phyloP scores from a whole-genome alignment of 1,139 yeast species.

The Saccharomyces pastorianus region DNA sequence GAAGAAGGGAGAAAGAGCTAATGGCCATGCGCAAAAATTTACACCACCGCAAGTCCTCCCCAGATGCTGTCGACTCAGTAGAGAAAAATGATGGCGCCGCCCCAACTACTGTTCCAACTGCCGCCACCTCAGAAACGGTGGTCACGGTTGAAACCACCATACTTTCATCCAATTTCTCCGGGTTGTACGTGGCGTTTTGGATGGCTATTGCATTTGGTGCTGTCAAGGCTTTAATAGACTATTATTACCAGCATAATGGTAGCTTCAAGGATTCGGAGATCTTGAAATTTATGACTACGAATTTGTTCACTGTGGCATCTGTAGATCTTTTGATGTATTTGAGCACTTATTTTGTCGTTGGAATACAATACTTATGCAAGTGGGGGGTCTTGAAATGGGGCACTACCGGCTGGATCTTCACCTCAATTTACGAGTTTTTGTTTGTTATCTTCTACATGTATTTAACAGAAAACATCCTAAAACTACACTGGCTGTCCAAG shows the following conservation, averaged over 20 bases:
- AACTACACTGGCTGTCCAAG: constrained; percentile 80
- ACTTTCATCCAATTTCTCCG: constrained; percentile 39
- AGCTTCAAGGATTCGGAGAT: constrained; percentile 43
- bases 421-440: constrained; percentile 46
- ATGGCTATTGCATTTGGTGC: constrained; percentile 49
- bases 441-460: constrained; percentile 42
- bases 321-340: constrained; percentile 68
- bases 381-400: constrained; percentile 47
- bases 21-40: constrained; percentile 4
- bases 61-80: constrained; percentile 28
- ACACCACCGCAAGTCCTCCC: constrained; percentile 4
- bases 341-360: constrained; percentile 47
- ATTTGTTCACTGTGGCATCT: constrained; percentile 53
- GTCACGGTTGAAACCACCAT: constrained; percentile 8
- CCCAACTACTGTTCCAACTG: neutral
- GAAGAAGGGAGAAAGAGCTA: constrained; percentile 11
- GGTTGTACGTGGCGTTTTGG: constrained; percentile 65
- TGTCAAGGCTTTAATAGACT: constrained; percentile 42
- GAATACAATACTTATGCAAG: constrained; percentile 47
- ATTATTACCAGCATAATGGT: constrained; percentile 30
- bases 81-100: constrained; percentile 11
- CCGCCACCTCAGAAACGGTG: neutral
- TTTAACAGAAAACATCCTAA: constrained; percentile 41
- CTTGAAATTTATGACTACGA: constrained; percentile 42
- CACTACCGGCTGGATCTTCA: constrained; percentile 51